phyloP scores from a whole-genome alignment of 2,329 filamentous ascomycete species.

The Emergomyces africanus region DNA sequence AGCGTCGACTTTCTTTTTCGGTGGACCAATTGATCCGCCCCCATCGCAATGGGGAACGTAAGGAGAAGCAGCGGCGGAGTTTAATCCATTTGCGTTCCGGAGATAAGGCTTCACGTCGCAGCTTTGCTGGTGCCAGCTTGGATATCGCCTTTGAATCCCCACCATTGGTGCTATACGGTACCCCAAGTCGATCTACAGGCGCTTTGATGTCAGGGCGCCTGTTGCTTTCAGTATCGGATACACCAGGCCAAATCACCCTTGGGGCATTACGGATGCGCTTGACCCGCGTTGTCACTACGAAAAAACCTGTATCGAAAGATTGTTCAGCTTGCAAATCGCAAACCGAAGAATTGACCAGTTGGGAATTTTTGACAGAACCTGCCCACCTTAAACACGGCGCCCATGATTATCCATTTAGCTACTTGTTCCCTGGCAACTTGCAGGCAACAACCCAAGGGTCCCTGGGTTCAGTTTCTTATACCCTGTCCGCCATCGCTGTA shows the following conservation, averaged over 20 bases:
- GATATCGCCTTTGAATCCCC: conserved; percentile 67
- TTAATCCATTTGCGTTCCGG: conserved; percentile 26
- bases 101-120: conserved; percentile 19
- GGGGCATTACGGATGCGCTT: conserved; percentile 63
- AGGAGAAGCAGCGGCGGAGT: conserved; percentile 31
- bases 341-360: conserved; percentile 61
- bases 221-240: conserved; percentile 47
- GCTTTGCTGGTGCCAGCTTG: conserved; percentile 31
- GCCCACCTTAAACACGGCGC: conserved; percentile 37
- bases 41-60: conserved; percentile 25
- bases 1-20: conserved; percentile 29
- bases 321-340: conserved; percentile 65
- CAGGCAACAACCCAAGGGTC: conserved; percentile 68
- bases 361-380: conserved; percentile 57
- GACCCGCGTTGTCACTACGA: conserved; percentile 57
- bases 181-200: conserved; percentile 61
- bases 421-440: conserved; percentile 72
- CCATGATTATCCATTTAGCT: conserved; percentile 80
- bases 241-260: conserved; percentile 45
- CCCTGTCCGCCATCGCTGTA: conserved; percentile 55
- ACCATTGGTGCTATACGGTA: conserved; percentile 71
- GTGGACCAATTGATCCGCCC: conserved; percentile 34
- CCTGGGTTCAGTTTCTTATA: conserved; percentile 64
- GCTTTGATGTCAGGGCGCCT: conserved; percentile 77
- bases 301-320: conserved; percentile 67